phyloP scores from a whole-genome alignment of 148 eudicot species.

The Silene latifolia region DNA sequence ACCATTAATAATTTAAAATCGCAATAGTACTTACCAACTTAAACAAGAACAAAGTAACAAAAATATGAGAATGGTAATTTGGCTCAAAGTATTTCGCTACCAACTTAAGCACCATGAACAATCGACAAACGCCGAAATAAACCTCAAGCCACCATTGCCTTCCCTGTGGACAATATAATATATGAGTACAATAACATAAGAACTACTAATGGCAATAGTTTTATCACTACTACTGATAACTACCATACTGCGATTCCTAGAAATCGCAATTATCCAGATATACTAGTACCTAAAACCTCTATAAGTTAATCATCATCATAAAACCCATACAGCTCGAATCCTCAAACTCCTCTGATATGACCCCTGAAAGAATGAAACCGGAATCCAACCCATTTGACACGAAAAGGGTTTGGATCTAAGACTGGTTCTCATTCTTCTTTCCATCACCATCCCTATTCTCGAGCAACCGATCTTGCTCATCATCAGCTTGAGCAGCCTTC shows the following conservation, averaged over 20 bases:
- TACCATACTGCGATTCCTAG: slow-evolving; percentile 18
- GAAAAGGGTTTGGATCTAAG: no score
- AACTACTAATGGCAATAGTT: slow-evolving; percentile 17
- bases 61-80: slow-evolving; percentile 24
- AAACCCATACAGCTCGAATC: slow-evolving; percentile 18
- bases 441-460: slow-evolving; percentile 43
- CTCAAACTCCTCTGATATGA: slow-evolving; percentile 11
- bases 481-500: slow-evolving; percentile 44
- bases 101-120: slow-evolving; percentile 6
- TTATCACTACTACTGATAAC: slow-evolving; percentile 18
- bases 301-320: slow-evolving; percentile 7
- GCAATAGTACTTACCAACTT: slow-evolving; percentile 27
- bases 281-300: slow-evolving; percentile 16
- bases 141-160: slow-evolving; percentile 25
- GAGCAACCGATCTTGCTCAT: slow-evolving; percentile 48
- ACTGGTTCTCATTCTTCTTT: slow-evolving; percentile 40
- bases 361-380: no score
- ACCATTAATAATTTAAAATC: neutral
- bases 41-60: slow-evolving; percentile 25
- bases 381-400: neutral
- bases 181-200: slow-evolving; percentile 7
- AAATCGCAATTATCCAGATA: slow-evolving; percentile 22
- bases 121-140: slow-evolving; percentile 9
- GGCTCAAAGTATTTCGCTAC: slow-evolving; percentile 14
- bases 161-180: slow-evolving; percentile 13